A percentile compares a stretch with the other conserved stretches of the same genome.
phyloP scores from a whole-genome alignment of 2,329 filamentous ascomycete genomes.

The Ampelomyces quisqualis region DNA sequence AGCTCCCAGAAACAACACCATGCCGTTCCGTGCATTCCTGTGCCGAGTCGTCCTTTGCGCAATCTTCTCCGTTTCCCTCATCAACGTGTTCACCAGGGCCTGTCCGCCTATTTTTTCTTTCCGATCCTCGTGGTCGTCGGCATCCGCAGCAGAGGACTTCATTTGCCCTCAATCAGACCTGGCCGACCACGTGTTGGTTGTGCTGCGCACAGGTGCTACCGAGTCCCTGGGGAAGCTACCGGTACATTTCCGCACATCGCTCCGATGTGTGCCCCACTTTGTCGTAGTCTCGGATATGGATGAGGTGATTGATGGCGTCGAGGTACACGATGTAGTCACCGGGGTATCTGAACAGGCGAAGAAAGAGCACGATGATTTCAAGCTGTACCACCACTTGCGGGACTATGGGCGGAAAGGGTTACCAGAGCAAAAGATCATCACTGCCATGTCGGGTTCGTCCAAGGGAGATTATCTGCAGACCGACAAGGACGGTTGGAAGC shows the following conservation, averaged over 20 bases:
- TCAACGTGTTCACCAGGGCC: constrained; percentile 38
- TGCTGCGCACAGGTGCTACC: constrained; percentile 62
- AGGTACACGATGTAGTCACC: constrained; percentile 53
- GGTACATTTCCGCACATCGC: constrained; percentile 57
- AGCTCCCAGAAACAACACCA: constrained; percentile 13
- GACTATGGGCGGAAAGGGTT: constrained; percentile 48
- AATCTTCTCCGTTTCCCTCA: constrained; percentile 36
- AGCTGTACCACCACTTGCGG: constrained; percentile 54
- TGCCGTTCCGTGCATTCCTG: constrained; percentile 38
- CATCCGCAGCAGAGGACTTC: constrained; percentile 17
- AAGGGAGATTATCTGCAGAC: constrained; percentile 41
- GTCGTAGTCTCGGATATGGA: constrained; percentile 61
- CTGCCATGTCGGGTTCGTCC: constrained; percentile 33
- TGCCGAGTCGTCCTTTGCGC: constrained; percentile 38
- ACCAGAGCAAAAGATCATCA: constrained; percentile 33
- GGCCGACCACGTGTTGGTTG: constrained; percentile 56
- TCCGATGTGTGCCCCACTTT: constrained; percentile 58
- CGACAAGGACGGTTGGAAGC: constrained; percentile 51
- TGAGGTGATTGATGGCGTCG: constrained; percentile 53
- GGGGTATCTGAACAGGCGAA: constrained; percentile 44
- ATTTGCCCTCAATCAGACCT: constrained; percentile 38
- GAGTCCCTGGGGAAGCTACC: constrained; percentile 60
- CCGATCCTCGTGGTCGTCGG: constrained; percentile 25
- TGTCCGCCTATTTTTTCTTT: constrained; percentile 33
- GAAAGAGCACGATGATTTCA: constrained; percentile 52